Percentiles rank a stretch among this genome's conserved stretches.
Conservation (phyloP, 495 filamentous ascomycete genomes). For the Penicillium macrosclerotiorum region DNA sequence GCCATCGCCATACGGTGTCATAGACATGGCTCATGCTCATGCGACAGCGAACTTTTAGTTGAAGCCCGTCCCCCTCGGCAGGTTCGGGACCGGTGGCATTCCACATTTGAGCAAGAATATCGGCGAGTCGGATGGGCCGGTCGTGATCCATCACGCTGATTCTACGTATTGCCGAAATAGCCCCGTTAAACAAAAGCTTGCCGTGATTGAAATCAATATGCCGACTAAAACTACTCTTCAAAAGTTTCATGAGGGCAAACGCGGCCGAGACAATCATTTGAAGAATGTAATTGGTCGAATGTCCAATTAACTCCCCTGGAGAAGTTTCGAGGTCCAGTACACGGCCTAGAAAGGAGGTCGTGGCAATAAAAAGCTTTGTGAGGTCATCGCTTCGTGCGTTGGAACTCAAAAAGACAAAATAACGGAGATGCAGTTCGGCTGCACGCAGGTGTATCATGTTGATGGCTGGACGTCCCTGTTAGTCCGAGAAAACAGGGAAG, state of each 20-base stretch:
- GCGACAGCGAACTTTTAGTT: conserved; percentile 46
- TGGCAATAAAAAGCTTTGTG: conserved; percentile 65
- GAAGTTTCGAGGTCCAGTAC: conserved; percentile 48
- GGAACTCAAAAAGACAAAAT: conserved; percentile 48
- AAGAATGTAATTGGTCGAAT: conserved; percentile 83
- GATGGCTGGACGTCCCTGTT: conserved; percentile 56
- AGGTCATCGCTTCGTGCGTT: conserved; percentile 68
- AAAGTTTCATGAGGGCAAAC: conserved; percentile 80
- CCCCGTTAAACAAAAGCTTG: conserved; percentile 69
- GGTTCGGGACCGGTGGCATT: conserved; percentile 38
- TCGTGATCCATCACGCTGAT: conserved; percentile 86
- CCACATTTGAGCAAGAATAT: conserved; percentile 51
- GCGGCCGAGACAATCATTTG: conserved; percentile 91
- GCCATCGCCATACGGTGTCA: conserved; percentile 50
- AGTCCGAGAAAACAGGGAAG: conserved; percentile 61
- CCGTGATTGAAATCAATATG: conserved; percentile 71
- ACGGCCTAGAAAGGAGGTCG: conserved; percentile 48
- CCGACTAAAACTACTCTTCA: conserved; percentile 74
- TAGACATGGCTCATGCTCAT: conserved; percentile 55
- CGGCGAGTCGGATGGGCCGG: conserved; percentile 59
- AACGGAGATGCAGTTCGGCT: conserved; percentile 44
- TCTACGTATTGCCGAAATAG: conserved; percentile 71
- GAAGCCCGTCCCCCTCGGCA: conserved; percentile 37
- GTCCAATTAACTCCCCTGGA: conserved; percentile 57
- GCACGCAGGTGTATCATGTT: conserved; percentile 50